These are phyloP conservation scores for Clathrospora elynae DNA, from an alignment of 2,329 filamentous ascomycete genomes.

Conservation along the genomic window DNA sequence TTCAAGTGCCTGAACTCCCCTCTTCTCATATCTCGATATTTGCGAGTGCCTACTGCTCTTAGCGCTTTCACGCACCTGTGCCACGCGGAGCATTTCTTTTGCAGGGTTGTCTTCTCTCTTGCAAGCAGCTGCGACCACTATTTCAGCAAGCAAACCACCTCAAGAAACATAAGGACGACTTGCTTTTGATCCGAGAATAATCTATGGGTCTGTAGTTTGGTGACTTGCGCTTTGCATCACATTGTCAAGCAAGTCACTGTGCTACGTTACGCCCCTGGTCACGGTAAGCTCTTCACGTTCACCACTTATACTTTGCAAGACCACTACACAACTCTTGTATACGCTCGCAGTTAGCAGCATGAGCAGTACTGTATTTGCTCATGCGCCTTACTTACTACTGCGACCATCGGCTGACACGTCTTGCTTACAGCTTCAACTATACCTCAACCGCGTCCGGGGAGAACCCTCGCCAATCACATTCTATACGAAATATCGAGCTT, in stretches of 20 bases:
- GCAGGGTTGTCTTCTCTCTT: slow-evolving; percentile 29
- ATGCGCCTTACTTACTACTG: slow-evolving; percentile 3
- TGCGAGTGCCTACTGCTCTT: background rate
- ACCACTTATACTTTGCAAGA: slow-evolving; percentile 8
- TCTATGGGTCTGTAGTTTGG: slow-evolving; percentile 24
- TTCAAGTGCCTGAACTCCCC: slow-evolving; percentile 4
- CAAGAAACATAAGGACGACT: background rate
- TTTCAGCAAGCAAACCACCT: slow-evolving; percentile 10
- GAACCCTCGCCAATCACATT: background rate
- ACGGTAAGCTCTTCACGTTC: slow-evolving; percentile 30
- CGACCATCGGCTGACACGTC: slow-evolving; percentile 21
- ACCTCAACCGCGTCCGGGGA: background rate
- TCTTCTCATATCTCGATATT: slow-evolving; percentile 5
- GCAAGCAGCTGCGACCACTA: slow-evolving; percentile 18
- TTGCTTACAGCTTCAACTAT: slow-evolving; percentile 20
- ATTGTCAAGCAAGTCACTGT: slow-evolving; percentile 29
- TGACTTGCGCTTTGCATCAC: slow-evolving; percentile 21
- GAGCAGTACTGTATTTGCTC: background rate
- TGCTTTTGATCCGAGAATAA: slow-evolving; percentile 3
- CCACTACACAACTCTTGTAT: background rate
- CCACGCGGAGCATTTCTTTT: slow-evolving; percentile 40
- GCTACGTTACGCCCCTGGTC: slow-evolving; percentile 20
- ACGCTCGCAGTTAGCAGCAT: background rate
- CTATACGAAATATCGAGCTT: background rate
- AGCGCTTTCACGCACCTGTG: slow-evolving; percentile 17